Evolutionary conservation across 2,329 filamentous ascomycete genomes (phyloP), one percentile per base, ranked within the genome.

Genomic region (Periconia sp.): DNA sequence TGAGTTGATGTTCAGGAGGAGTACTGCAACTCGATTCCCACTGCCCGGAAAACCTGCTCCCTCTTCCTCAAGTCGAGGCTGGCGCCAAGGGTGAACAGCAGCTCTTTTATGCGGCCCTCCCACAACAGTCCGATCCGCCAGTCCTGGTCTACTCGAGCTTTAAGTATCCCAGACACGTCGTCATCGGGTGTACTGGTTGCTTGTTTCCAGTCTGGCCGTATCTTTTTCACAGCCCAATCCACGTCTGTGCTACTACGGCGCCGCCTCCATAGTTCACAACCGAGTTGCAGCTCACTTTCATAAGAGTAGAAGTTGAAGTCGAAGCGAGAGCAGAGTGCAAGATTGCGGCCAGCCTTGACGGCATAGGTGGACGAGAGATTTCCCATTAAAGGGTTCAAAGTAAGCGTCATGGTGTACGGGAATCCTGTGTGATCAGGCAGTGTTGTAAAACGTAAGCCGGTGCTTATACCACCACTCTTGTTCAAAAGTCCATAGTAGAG

Each of bases 281-380:
- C 94, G 20, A 97, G 83, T 23, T 92, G 88, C 80, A 96, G 88
- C 54, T 94, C 90, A 69, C 91, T 96, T 78, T 99, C 94, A 78
- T 97, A 99, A 71, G 91, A 96, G 76, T 97, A 97, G 47, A 97
- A 89, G 68, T 99, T 99, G 76, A 99, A 99, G 69, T 95, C 92
- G 76, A 97, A 93, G 47, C 89, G 86, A 19, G 92, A 95, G 59
- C 92, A 94, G 47, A 99, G 82, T 11, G 91, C 90, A 62, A 96
- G 85, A 65, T 91, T 86, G 33, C 84, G 84, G 2, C 91, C 91
- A 1, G 93, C 93, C 66, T 91, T 89, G 45, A 97, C 90, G 0
- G 94, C 90, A 72, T 99, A 99, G 15, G 87, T 96, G 35, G 92
- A 91, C 53, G 89, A 92, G 55, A 99, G 82, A 68, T 91, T 96